Conservation (phyloP, 1,284 basidiomycete species). For the Heliocybe sulcata region DNA sequence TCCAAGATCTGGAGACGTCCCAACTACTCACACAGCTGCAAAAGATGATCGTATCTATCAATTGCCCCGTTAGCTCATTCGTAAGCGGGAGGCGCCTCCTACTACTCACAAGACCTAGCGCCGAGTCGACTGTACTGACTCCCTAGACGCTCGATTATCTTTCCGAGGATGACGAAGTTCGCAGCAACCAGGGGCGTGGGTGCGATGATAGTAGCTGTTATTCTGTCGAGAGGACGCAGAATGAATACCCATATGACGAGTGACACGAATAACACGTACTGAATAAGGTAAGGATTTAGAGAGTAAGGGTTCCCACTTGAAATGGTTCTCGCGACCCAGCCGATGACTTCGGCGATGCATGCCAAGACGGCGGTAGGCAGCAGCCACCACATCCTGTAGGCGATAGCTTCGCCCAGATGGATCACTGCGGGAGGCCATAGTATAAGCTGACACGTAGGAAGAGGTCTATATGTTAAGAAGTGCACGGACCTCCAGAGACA, state of each 20-base stretch:
- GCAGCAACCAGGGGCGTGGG: conserved; percentile 43
- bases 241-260: neutral
- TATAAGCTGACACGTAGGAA: no score
- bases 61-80: neutral
- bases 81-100: neutral
- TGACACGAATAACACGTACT: conserved; percentile 11
- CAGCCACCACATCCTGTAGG: conserved; percentile 31
- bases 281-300: conserved; percentile 25
- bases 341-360: conserved; percentile 29
- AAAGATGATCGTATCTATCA: conserved; percentile 30
- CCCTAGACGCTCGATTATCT: conserved; percentile 32
- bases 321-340: conserved; percentile 32
- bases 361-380: conserved; percentile 27
- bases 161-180: conserved; percentile 41
- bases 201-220: conserved; percentile 31
- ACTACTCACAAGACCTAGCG: conserved; percentile 19
- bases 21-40: conserved; percentile 17
- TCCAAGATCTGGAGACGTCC: neutral
- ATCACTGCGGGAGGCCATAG: conserved; percentile 16
- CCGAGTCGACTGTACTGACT: conserved; percentile 30
- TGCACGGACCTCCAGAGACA: conserved; percentile 19
- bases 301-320: conserved; percentile 20
- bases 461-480: no score
- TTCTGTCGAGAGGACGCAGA: conserved; percentile 18
- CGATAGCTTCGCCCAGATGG: conserved; percentile 24